Base-by-base conservation (phyloP, 1,284 basidiomycete species). In the Quambalaria eucalypti region DNA sequence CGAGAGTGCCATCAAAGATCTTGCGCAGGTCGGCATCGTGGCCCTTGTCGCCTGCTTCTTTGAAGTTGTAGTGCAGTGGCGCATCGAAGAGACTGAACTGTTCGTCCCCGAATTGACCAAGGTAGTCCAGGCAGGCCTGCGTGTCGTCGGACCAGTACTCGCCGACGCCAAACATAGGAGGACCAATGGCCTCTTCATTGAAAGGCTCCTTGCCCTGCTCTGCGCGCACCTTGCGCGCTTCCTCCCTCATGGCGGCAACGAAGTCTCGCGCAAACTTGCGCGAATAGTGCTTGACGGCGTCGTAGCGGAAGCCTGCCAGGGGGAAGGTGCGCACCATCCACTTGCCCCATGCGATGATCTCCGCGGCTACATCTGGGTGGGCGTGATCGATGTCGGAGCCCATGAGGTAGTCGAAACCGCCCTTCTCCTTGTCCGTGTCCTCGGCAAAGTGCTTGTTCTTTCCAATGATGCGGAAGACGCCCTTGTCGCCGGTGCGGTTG, bases 321-420 rank as follows among this genome's bases (percentile, higher is more conserved):
- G 67, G 67, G 31, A 69, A 69, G 44, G 55, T 68, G 5, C 64
- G 50, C 52, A 69, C 54, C 48, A 69, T 56, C 82, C 82, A 83
- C 28, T 83, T 90, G 68, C 58, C 82, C 81, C 82, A 83, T 26
- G 79, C 75, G 51, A 79, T 73, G 36, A 77, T 42, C 54, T 80
- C 77, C 25, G 73, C 60, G 8, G 57, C 39, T 23, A 90, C 90
- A 6, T 83, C 85, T 6, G 86, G 87, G 75, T 95, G 88, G 16
- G 84, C 80, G 76, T 90, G 86, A 74, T 95, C 87, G 64, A 93
- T 85, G 50, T 76, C 73, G 19, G 59, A 55, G 19, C 56, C 50
- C 65, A 59, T 57, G 23, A 64, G 50, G 66, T 65, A 79, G 55
- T 56, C 54, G 21, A 48, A 53, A 12, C 19, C 26, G 4, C 61